Evolutionary conservation across 2,329 filamentous ascomycete species (phyloP), one percentile per base, ranked within the genome.

Genomic region (Fusarium globosum): DNA sequence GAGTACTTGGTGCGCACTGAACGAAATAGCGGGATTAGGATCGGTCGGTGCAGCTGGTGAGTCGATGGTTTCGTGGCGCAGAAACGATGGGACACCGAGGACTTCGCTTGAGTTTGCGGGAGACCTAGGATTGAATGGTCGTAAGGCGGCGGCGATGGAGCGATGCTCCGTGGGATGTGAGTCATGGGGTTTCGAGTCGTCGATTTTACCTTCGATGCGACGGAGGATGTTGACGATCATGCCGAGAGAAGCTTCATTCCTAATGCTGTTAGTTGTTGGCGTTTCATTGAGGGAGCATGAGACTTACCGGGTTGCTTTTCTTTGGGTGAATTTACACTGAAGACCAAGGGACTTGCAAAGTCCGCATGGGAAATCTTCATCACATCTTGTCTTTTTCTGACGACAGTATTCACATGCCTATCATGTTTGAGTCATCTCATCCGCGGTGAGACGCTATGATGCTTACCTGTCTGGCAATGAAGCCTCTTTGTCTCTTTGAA

Each of bases 391-490:
- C 28, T 74, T 74, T 53, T 74, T 74, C 33, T 72, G 71, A 0
- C 72, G 72, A 12, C 72, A 74, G 12, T 74, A 72, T 59, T 74
- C 72, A 4, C 72, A 74, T n/a, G 72, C 72, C 72, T 74, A 26
- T 15, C 7, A 38, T 18, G 10, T 14, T 39, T 69, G 59, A 59
- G 45, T 65, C 52, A 57, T 23, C 18, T 30, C 8, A 33, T 33
- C 23, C 3, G 4, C 6, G 28, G 4, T 2, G 11, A 35, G 12
- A 16, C 10, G 7, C 30, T 33, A 38, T 8, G 10, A 7, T 1
- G n/a, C 12, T 6, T 45, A 72, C 71, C 56, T 73, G 71, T 69
- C 71, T 72, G 0, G 71, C 71, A 20, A 73, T 73, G 28, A 73
- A 73, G 1, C 71, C 71, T 14, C 71, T 53, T 11, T 73, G 71